These are phyloP conservation scores for Vitis rotundifolia DNA, from an alignment of 164 flowering plant species.

Conservation along the genomic window DNA sequence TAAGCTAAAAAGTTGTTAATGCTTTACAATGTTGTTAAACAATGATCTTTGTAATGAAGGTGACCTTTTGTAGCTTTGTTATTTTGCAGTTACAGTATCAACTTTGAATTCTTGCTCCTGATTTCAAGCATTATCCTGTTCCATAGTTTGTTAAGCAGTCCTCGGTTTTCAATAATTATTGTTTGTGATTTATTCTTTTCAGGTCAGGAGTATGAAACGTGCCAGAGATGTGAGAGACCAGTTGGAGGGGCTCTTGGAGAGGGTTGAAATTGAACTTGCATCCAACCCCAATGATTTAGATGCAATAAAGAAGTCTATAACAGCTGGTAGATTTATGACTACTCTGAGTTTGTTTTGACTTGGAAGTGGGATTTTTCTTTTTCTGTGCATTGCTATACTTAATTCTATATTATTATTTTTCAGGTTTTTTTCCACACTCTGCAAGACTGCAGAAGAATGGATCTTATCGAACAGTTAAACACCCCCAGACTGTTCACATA, in stretches of 20 bases:
- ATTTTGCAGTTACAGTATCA: not conserved
- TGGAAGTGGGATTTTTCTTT: not conserved
- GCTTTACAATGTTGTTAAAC: not conserved
- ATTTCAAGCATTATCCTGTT: too few species aligned
- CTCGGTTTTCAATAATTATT: not conserved
- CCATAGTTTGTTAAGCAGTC: not conserved
- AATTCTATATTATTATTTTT: slow-evolving; percentile 2
- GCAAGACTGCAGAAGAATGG: slow-evolving; percentile 87
- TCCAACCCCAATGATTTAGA: slow-evolving; percentile 71
- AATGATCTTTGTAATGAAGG: not conserved
- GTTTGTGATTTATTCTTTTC: slow-evolving; percentile 3
- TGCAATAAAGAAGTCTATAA: slow-evolving; percentile 76
- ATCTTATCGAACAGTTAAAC: slow-evolving; percentile 85
- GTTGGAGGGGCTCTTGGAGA: slow-evolving; percentile 86
- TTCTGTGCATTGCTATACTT: slow-evolving; percentile 8
- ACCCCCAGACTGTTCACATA: slow-evolving; percentile 86
- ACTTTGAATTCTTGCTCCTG: too few species aligned
- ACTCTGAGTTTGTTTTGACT: not conserved
- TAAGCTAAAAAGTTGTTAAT: too few species aligned
- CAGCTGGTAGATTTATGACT: slow-evolving; percentile 52
- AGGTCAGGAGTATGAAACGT: slow-evolving; percentile 98
- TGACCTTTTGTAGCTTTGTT: not conserved
- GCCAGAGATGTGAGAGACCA: slow-evolving; percentile 95
- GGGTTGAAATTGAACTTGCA: slow-evolving; percentile 82
- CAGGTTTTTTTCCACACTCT: slow-evolving; percentile 91